These are phyloP conservation scores for Datisca glomerata DNA, from an alignment of 306 rosid species.

Conservation along the genomic window DNA sequence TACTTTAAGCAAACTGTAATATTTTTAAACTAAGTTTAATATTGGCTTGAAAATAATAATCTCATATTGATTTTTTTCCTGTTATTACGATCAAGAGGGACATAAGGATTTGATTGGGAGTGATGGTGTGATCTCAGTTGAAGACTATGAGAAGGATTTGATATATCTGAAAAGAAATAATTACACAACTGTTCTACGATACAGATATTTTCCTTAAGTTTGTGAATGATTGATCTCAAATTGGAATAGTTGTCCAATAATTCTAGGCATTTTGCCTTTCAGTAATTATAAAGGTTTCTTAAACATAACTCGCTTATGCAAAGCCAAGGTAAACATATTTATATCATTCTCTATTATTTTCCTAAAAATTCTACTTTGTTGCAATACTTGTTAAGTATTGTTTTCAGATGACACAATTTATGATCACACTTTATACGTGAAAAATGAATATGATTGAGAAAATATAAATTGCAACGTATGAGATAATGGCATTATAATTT, in stretches of 20 bases:
- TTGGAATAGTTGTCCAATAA: constrained; percentile 83
- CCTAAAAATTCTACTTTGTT: too few species aligned
- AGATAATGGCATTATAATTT: too few species aligned
- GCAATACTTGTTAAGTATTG: too few species aligned
- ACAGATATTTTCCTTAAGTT: constrained; percentile 71
- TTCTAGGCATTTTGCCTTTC: constrained; percentile 88
- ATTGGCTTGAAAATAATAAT: too few species aligned
- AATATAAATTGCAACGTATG: too few species aligned
- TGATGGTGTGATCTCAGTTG: constrained; percentile 56
- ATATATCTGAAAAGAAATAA: constrained; percentile 66
- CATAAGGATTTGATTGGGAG: constrained; percentile 65
- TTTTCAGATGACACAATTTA: too few species aligned
- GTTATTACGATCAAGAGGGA: constrained; percentile 63
- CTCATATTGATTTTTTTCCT: too few species aligned
- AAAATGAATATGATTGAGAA: too few species aligned
- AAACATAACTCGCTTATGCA: constrained; percentile 91
- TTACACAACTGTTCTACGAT: constrained; percentile 79
- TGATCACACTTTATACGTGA: too few species aligned
- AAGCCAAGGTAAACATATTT: constrained; percentile 86
- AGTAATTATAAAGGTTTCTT: constrained; percentile 79
- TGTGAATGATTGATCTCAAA: constrained; percentile 78
- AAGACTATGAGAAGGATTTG: constrained; percentile 62
- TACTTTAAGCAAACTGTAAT: too few species aligned
- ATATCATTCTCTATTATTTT: too few species aligned
- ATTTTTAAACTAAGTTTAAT: too few species aligned